Conservation (phyloP, 768 basidiomycete species). For the Lactifluus volemus region DNA sequence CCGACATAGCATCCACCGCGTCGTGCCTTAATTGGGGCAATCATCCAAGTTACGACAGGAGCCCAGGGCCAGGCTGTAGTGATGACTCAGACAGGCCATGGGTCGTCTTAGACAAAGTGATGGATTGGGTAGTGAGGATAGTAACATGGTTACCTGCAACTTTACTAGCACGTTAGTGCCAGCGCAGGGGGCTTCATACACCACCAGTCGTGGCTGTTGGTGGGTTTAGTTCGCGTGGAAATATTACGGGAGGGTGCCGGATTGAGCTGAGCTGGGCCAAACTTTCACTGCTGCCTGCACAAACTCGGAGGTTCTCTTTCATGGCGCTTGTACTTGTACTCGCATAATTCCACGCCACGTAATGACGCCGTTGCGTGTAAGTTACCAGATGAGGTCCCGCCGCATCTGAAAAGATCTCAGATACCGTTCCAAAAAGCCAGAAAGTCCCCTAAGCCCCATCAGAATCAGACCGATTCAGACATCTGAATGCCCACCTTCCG, state of each 20-base stretch:
- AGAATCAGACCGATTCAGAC: constrained; percentile 7
- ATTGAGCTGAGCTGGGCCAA: not conserved
- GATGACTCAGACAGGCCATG: too few relatives aligned
- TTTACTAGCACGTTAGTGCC: too few relatives aligned
- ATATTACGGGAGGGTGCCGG: not conserved
- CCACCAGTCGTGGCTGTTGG: not conserved
- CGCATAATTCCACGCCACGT: not conserved
- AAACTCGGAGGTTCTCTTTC: not conserved
- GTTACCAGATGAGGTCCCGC: not conserved
- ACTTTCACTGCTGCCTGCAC: not conserved
- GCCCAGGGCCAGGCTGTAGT: too few relatives aligned
- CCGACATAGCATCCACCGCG: too few relatives aligned
- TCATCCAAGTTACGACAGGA: not conserved
- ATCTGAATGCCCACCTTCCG: not conserved
- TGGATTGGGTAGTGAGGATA: too few relatives aligned
- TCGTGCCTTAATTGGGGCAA: not conserved
- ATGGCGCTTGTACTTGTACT: not conserved
- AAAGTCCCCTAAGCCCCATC: not conserved
- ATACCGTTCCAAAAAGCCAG: not conserved
- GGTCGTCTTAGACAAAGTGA: too few relatives aligned
- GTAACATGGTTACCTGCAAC: too few relatives aligned
- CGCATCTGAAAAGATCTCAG: not conserved
- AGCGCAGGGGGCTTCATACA: too few relatives aligned
- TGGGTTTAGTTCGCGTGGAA: not conserved
- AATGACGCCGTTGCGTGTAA: not conserved